Conservation (phyloP, 176 grass and related monocot genomes). For the Alloteropsis semialata region DNA sequence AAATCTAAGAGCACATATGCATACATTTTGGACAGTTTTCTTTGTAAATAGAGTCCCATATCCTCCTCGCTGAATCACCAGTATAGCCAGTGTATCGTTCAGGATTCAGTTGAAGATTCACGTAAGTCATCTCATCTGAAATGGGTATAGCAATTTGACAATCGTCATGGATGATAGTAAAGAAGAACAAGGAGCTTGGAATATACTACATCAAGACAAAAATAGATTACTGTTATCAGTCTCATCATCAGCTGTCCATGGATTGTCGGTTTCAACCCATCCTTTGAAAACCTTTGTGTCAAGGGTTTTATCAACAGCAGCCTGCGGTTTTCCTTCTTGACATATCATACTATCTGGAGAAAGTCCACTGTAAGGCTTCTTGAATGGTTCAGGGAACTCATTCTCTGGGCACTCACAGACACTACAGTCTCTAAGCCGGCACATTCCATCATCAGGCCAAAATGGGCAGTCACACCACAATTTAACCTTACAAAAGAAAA, state of each 20-base stretch:
- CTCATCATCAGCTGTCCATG: conserved; percentile 97
- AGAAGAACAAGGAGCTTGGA: not conserved
- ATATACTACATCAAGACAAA: conserved; percentile 1
- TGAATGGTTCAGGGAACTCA: conserved; percentile 89
- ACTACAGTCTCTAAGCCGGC: conserved; percentile 78
- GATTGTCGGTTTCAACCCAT: conserved; percentile 91
- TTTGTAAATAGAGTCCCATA: conserved; percentile 96
- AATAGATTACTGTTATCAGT: conserved; percentile 79
- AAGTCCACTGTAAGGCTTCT: conserved; percentile 54
- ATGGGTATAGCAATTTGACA: conserved; percentile 16
- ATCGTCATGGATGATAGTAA: not conserved
- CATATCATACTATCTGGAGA: conserved; percentile 66
- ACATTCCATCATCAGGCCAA: conserved; percentile 98
- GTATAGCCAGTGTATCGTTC: conserved; percentile 96
- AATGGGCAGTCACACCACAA: conserved; percentile 97
- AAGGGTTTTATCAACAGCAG: conserved; percentile 87
- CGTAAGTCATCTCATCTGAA: conserved; percentile 94
- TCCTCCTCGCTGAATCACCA: conserved; percentile 78
- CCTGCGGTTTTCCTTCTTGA: conserved; percentile 86
- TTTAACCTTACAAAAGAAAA: conserved; percentile 64
- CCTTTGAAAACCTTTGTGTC: conserved; percentile 81
- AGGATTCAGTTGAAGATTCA: conserved; percentile 90
- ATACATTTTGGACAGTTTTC: conserved; percentile 99
- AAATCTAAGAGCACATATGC: conserved; percentile 14
- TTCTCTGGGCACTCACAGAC: conserved; percentile 94